Conservation (phyloP, 225 moss, liverwort and hornwort genomes). For the Marchantia paleacea region DNA sequence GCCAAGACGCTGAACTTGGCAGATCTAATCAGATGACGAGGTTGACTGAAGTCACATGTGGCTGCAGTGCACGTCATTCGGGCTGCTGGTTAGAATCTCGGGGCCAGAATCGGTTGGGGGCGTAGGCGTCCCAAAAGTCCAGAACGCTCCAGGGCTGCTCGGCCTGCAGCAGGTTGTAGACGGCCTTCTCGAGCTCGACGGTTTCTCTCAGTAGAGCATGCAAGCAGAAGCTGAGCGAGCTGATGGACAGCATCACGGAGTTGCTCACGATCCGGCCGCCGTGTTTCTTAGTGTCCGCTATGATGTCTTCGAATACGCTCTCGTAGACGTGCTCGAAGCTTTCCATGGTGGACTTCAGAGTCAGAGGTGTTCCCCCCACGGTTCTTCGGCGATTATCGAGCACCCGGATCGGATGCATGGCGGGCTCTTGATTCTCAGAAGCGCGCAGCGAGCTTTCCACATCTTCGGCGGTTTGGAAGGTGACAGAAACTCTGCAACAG, state of each 20-base stretch:
- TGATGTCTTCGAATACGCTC: constrained; percentile 35
- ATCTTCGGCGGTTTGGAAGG: neutral
- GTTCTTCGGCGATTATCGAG: constrained; percentile 36
- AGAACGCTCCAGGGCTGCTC: constrained; percentile 47
- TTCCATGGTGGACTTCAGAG: constrained; percentile 36
- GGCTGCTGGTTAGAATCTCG: neutral
- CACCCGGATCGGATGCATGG: constrained; percentile 14
- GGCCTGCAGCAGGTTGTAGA: constrained; percentile 40
- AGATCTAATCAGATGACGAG: no score
- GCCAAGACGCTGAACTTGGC: no score
- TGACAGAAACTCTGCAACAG: constrained; percentile 6
- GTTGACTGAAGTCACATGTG: no score
- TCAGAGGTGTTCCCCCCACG: constrained; percentile 42
- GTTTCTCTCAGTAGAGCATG: constrained; percentile 44
- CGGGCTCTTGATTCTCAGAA: neutral
- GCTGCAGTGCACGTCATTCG: neutral
- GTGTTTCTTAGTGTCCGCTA: constrained; percentile 20
- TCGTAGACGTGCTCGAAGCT: constrained; percentile 41
- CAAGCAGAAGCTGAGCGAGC: constrained; percentile 46
- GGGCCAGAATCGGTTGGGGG: neutral
- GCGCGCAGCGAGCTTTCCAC: neutral
- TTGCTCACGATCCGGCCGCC: constrained; percentile 25
- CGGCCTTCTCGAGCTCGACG: constrained; percentile 39
- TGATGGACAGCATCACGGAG: constrained; percentile 43
- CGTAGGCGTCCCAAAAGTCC: constrained; percentile 21